phyloP scores from a whole-genome alignment of 768 basidiomycete species.

The Phylloporus arenicola region DNA sequence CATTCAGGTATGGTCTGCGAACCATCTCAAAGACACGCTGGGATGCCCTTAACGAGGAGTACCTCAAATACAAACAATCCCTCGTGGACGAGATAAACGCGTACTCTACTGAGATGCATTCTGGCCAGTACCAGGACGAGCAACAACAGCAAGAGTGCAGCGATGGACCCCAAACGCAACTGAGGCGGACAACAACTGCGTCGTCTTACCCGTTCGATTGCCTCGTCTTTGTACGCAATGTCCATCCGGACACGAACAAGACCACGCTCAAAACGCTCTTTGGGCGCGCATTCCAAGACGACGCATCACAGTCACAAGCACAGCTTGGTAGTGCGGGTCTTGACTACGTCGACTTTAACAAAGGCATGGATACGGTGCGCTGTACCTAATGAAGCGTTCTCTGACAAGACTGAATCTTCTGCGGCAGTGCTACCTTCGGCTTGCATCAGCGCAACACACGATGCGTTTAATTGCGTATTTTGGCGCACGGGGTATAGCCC shows the following conservation, averaged over 20 bases:
- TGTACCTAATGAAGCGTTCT: not conserved
- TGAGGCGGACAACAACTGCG: slow-evolving; percentile 5
- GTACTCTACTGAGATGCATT: not conserved
- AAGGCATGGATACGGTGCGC: slow-evolving; percentile 68
- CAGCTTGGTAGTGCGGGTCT: slow-evolving; percentile 33
- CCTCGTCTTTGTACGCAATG: slow-evolving; percentile 63
- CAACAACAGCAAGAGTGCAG: not conserved
- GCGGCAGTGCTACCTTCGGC: slow-evolving; percentile 67
- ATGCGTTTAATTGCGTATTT: slow-evolving; percentile 44
- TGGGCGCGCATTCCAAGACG: slow-evolving; percentile 33
- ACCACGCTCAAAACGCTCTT: slow-evolving; percentile 67
- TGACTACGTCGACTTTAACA: slow-evolving; percentile 77
- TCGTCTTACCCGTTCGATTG: slow-evolving; percentile 59
- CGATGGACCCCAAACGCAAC: not conserved
- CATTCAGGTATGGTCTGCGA: slow-evolving; percentile 55
- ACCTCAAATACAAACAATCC: slow-evolving; percentile 53
- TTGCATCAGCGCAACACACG: slow-evolving; percentile 49
- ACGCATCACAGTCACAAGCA: not conserved
- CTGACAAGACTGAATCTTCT: too few species aligned
- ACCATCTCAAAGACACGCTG: slow-evolving; percentile 52
- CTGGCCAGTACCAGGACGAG: not conserved
- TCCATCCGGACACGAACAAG: slow-evolving; percentile 76
- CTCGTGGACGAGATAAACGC: slow-evolving; percentile 45
- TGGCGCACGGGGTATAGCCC: slow-evolving; percentile 29
- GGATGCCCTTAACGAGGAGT: slow-evolving; percentile 63